Conservation (phyloP, 768 basidiomycete genomes). For the Psilocybe subaeruginosa region DNA sequence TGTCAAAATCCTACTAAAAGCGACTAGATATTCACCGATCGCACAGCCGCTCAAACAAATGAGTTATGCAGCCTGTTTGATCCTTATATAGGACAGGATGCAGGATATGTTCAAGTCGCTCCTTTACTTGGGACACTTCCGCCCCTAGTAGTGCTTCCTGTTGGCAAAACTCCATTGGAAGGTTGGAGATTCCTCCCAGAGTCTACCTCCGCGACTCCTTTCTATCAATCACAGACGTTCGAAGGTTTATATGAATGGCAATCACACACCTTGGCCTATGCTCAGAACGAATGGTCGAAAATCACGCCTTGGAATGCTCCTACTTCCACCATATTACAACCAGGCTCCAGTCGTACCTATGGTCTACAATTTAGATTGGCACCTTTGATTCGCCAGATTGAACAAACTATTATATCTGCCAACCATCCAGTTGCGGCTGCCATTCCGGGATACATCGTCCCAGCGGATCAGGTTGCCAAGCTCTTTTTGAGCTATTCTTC, state of each 20-base stretch:
- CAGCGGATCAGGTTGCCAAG: slow-evolving; percentile 50
- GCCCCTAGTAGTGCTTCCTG: slow-evolving; percentile 51
- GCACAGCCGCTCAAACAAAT: slow-evolving; percentile 55
- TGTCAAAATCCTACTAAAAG: not conserved
- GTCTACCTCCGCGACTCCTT: slow-evolving; percentile 44
- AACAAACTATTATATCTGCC: slow-evolving; percentile 42
- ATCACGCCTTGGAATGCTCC: slow-evolving; percentile 59
- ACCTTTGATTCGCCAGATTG: slow-evolving; percentile 52
- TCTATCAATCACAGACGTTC: slow-evolving; percentile 63
- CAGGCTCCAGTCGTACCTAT: slow-evolving; percentile 53
- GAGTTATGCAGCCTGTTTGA: slow-evolving; percentile 56
- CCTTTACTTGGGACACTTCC: slow-evolving; percentile 58
- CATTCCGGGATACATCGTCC: slow-evolving; percentile 56
- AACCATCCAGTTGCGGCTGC: slow-evolving; percentile 52
- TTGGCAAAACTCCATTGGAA: slow-evolving; percentile 51
- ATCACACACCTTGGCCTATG: slow-evolving; percentile 59
- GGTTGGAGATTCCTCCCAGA: slow-evolving; percentile 62
- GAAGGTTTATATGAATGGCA: slow-evolving; percentile 64
- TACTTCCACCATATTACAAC: slow-evolving; percentile 47
- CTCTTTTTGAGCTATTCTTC: slow-evolving; percentile 52
- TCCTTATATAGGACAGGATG: slow-evolving; percentile 60
- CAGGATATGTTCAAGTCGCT: slow-evolving; percentile 54
- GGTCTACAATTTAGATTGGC: slow-evolving; percentile 56
- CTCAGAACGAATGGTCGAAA: slow-evolving; percentile 54
- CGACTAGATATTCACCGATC: slow-evolving; percentile 54